Percentiles rank a stretch among this genome's conserved stretches.
Evolutionary conservation across 1,284 basidiomycete species (phyloP).

Genomic region (Lentinula novae-zelandiae): DNA sequence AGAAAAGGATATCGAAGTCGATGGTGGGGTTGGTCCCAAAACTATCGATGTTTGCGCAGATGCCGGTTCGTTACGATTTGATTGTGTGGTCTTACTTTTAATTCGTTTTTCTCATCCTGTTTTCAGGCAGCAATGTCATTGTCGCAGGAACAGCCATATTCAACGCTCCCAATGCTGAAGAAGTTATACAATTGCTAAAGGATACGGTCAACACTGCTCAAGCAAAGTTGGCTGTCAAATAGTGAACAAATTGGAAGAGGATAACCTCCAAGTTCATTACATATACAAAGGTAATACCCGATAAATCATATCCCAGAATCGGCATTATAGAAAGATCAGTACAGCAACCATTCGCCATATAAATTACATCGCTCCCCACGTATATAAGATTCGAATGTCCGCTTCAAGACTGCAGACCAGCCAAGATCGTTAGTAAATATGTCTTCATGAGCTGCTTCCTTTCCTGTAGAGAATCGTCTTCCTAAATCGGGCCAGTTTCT

Average conservation of each 20-base stretch:
- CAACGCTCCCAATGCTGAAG: conserved; percentile 72
- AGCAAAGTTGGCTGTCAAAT: conserved; percentile 34
- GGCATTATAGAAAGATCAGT: neutral
- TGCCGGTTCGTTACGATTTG: conserved; percentile 58
- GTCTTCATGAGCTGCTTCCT: conserved; percentile 47
- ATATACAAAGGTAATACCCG: neutral
- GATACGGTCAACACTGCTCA: conserved; percentile 69
- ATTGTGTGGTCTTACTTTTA: neutral
- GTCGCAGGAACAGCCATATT: conserved; percentile 98
- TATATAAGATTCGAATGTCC: conserved; percentile 75
- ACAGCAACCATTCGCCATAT: conserved; percentile 65
- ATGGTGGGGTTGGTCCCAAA: conserved; percentile 93
- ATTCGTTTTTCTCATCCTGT: conserved; percentile 34
- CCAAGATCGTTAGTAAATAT: conserved; percentile 42
- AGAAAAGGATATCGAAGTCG: conserved; percentile 93
- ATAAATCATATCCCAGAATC: neutral
- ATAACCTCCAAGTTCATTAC: no score
- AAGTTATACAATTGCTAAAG: conserved; percentile 76
- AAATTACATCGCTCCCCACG: conserved; percentile 72
- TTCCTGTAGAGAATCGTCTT: conserved; percentile 69
- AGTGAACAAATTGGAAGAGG: neutral
- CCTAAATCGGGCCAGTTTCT: conserved; percentile 94
- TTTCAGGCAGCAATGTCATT: conserved; percentile 90
- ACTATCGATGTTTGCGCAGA: conserved; percentile 89
- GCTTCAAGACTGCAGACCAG: conserved; percentile 76